Evolutionary conservation across 2,329 filamentous ascomycete genomes (phyloP), one percentile per base, ranked within the genome.

Genomic region (Davidsoniella eucalypti): DNA sequence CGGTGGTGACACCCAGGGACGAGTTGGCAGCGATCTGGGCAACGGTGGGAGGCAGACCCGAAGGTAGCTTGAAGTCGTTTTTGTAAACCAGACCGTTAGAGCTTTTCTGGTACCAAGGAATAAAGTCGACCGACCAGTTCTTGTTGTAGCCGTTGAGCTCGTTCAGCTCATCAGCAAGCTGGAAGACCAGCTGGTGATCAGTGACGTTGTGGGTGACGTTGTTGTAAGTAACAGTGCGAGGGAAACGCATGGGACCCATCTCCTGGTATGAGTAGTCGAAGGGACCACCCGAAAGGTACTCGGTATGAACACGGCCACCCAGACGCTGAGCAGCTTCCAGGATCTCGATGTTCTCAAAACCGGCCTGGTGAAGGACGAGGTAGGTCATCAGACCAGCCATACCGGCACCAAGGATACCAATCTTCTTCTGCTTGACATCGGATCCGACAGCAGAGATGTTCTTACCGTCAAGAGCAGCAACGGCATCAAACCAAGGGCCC

Each of bases 231-330:
- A 74, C 69, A 2, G 67, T 69, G 14, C 73, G 66, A 0, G 79
- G 78, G 55, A 82, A 76, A 2, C 78, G 66, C 77, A 82, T 82
- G 0, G 77, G 75, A 0, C 79, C 79, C 74, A 70, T 71, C 58
- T 82, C 79, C 57, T 82, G 77, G 59, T 83, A 82, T 17, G 78
- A 76, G 57, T 82, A 82, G 54, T 81, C 69, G 17, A 72, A 70
- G 0, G 76, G 74, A 0, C 67, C 73, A n/a, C 71, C 73, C 2
- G 70, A 70, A 2, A 83, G 68, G 50, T 82, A 82, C 50, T 69
- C 69, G 2, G 79, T 83, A 51, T 75, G 75, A 0, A 83, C 71
- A 17, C 80, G 72, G 3, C 79, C 78, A 14, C 80, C 80, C 12
- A 82, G 68, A 6, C 79, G 68, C 38, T 74, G 61, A 5, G 70